Evolutionary conservation across 208 protist genomes (phyloP).

Genomic region (Naegleria lovaniensis): DNA sequence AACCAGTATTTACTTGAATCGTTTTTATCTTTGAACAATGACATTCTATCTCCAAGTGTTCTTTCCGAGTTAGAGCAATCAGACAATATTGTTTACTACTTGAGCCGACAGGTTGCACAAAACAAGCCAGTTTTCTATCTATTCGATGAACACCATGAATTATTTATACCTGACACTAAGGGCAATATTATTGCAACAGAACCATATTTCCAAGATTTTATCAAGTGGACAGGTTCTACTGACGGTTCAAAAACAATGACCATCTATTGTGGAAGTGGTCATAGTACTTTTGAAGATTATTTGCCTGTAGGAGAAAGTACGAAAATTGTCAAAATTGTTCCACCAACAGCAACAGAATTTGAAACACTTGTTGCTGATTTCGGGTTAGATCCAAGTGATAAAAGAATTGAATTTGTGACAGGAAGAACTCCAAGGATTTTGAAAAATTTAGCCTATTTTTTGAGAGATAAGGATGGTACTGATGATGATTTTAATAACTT

Average conservation of each 20-base stretch:
- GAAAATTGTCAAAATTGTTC: not conserved
- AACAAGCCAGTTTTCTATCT: not conserved
- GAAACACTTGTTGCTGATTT: not conserved
- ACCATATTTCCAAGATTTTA: not conserved
- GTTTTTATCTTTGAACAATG: not conserved
- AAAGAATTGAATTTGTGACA: not conserved
- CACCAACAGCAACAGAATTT: not conserved
- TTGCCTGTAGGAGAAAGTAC: not conserved
- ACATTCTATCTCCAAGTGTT: not conserved
- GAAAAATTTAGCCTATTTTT: not conserved
- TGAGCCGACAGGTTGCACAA: not conserved
- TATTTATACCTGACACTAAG: not conserved
- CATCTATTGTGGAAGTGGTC: not conserved
- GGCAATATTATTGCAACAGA: not conserved
- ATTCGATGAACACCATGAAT: not conserved
- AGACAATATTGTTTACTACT: not conserved
- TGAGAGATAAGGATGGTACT: not conserved
- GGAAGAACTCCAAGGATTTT: not conserved
- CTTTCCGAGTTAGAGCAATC: not conserved
- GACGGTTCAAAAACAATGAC: not conserved
- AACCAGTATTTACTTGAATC: not conserved
- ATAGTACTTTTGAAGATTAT: not conserved
- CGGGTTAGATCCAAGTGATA: not conserved
- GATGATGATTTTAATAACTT: not conserved
- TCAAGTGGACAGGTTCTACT: not conserved